Percentiles rank a stretch among this genome's conserved stretches.
phyloP scores from a whole-genome alignment of 768 basidiomycete species.

The Tricholoma furcatifolium region DNA sequence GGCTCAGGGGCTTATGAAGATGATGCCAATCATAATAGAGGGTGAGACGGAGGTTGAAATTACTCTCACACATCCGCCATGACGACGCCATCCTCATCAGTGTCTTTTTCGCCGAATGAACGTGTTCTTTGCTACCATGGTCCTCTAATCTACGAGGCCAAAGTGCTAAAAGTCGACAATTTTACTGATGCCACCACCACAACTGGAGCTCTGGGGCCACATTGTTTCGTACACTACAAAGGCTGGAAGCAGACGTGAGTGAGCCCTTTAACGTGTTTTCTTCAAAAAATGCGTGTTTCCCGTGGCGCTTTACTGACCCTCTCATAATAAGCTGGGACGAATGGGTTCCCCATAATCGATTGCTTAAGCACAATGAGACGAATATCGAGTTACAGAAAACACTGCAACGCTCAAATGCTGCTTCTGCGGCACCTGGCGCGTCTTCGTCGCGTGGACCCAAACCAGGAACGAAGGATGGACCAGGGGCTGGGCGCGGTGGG shows the following conservation, averaged over 20 bases:
- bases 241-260: slow-evolving; percentile 97
- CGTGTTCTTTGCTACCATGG: slow-evolving; percentile 94
- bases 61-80: slow-evolving; percentile 6
- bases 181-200: slow-evolving; percentile 65
- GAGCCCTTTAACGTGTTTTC: neutral
- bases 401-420: slow-evolving; percentile 40
- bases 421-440: slow-evolving; percentile 18
- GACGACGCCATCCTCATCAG: slow-evolving; percentile 27
- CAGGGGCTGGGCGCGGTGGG: slow-evolving; percentile 30
- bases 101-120: slow-evolving; percentile 60
- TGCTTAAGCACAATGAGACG: slow-evolving; percentile 82
- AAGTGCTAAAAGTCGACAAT: slow-evolving; percentile 68
- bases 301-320: slow-evolving; percentile 1
- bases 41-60: slow-evolving; percentile 14
- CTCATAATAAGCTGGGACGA: slow-evolving; percentile 80
- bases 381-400: slow-evolving; percentile 78
- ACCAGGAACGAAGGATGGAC: slow-evolving; percentile 23
- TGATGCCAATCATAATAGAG: neutral
- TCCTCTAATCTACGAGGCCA: slow-evolving; percentile 93
- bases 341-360: slow-evolving; percentile 82
- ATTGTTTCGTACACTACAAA: slow-evolving; percentile 98
- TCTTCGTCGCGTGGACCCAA: slow-evolving; percentile 22
- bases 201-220: slow-evolving; percentile 64
- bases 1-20: neutral
- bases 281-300: neutral